Evolutionary conservation across 1,284 basidiomycete genomes (phyloP), one percentile per base, ranked within the genome.

Genomic region (Trichosporon sp.): DNA sequence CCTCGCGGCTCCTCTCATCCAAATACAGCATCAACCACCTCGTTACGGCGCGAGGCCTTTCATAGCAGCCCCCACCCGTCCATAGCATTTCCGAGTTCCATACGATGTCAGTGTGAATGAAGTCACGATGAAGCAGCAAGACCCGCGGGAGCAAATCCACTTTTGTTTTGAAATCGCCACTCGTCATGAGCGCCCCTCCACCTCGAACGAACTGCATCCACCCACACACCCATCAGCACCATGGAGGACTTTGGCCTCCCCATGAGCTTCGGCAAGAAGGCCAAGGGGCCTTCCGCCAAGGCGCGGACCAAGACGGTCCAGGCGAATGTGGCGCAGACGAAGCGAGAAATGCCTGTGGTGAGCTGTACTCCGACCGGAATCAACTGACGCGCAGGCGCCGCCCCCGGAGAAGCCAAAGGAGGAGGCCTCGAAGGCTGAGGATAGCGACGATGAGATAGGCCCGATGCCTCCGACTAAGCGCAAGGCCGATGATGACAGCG

Each of bases 191-290:
- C 62, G 25, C 35, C 12, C 65, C 67, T 25, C 65, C 60, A 51
- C 31, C 56, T 27, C 5, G 34, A n/a, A 21, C n/a, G 35, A n/a
- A 31, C 23, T 9, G 21, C 38, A 23, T 44, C 23, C 34, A 51
- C 23, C 42, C 34, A 60, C 27, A 8, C 25, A 15, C 35, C 42
- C 66, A 60, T 34, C 42, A 32, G 11, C 44, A 38, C 25, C 29
- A 83, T 83, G 82, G 82, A 83, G 31, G 76, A 73, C n/a, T 77
- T 77, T 32, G 80, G 76, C 27, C 75, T 83, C 2, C 82, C 82
- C 2, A 82, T 83, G 80, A 80, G 79, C 74, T 84, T 84, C 70
- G 83, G 83, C 72, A 84, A 84, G 72, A 83, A 82, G 73, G 73
- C 80, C 62, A 83, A 81, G 68, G 70, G 70, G 21, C 69, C 65